Percentiles rank a stretch among this genome's conserved stretches.
Conservation (phyloP, 768 basidiomycete species). For the Lactarius hatsudake region DNA sequence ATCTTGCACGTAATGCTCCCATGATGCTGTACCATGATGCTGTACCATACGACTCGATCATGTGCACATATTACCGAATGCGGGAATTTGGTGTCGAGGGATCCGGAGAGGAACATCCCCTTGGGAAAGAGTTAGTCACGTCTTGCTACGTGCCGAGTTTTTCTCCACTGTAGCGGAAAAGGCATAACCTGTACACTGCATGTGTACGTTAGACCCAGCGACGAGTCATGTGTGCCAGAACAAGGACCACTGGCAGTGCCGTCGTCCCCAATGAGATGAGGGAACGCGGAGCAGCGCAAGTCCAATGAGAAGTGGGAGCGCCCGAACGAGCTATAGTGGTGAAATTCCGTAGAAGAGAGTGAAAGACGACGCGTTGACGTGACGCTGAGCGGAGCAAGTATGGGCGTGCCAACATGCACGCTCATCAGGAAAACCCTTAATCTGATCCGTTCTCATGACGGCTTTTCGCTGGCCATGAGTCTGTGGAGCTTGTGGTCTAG, state of each 20-base stretch:
- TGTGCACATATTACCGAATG: too few species aligned
- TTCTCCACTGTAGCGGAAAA: conserved; percentile 44
- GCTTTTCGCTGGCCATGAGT: too few species aligned
- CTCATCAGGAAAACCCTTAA: too few species aligned
- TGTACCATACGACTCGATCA: too few species aligned
- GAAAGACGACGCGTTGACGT: conserved; percentile 48
- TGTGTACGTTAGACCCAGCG: too few species aligned
- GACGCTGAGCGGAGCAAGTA: conserved; percentile 80
- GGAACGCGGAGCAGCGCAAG: conserved; percentile 66
- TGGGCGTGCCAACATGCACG: conserved; percentile 36
- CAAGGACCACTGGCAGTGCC: neutral
- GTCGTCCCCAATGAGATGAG: too few species aligned
- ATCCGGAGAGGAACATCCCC: conserved; percentile 48
- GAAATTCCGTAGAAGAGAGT: conserved; percentile 88
- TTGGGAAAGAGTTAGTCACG: conserved; percentile 48
- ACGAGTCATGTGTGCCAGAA: too few species aligned
- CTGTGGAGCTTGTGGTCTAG: too few species aligned
- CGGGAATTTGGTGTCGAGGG: too few species aligned
- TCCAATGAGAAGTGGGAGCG: conserved; percentile 74
- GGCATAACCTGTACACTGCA: conserved; percentile 17
- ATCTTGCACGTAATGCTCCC: too few species aligned
- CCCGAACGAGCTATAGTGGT: conserved; percentile 86
- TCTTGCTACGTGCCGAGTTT: conserved; percentile 59
- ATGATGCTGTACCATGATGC: too few species aligned
- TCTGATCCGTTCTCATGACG: too few species aligned